Percentiles rank a stretch among this genome's conserved stretches.
These are phyloP conservation scores for Metarhizium anisopliae DNA, from an alignment of 2,329 filamentous ascomycete genomes.

Conservation along the genomic window DNA sequence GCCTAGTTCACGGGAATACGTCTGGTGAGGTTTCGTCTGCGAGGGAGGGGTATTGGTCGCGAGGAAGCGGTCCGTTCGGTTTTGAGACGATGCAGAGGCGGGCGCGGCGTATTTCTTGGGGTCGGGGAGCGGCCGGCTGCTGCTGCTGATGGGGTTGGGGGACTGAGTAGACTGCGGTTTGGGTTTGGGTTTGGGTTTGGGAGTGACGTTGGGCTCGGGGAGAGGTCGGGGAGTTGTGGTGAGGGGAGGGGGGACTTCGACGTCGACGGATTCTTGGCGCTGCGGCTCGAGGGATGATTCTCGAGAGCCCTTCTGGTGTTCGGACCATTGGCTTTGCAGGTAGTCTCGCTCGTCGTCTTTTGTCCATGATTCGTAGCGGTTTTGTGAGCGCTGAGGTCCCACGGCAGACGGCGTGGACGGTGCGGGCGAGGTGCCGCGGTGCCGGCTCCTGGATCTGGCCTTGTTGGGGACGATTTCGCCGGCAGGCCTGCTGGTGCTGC, in stretches of 20 bases:
- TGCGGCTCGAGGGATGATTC: slow-evolving; percentile 13
- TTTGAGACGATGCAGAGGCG: slow-evolving; percentile 18
- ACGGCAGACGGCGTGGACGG: slow-evolving; percentile 1
- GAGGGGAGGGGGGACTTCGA: neutral
- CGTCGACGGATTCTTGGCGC: neutral
- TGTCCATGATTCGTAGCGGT: slow-evolving; percentile 54
- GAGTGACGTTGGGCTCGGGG: slow-evolving; percentile 25
- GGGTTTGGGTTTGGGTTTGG: slow-evolving; percentile 20
- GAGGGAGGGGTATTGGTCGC: slow-evolving; percentile 43
- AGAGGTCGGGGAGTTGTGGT: slow-evolving; percentile 31
- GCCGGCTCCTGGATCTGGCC: slow-evolving; percentile 17
- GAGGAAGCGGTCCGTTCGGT: slow-evolving; percentile 50
- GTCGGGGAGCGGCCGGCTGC: slow-evolving; percentile 45
- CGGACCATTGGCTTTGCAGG: slow-evolving; percentile 44
- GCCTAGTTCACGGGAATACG: slow-evolving; percentile 46
- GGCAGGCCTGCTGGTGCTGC: slow-evolving; percentile 19
- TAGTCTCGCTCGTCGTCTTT: slow-evolving; percentile 57
- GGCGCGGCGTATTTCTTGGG: slow-evolving; percentile 27
- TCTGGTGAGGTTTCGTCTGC: slow-evolving; percentile 30
- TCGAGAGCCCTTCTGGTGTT: slow-evolving; percentile 28
- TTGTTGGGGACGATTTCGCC: slow-evolving; percentile 7
- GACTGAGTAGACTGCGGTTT: slow-evolving; percentile 4
- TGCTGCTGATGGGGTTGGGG: slow-evolving; percentile 19
- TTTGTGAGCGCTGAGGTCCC: slow-evolving; percentile 16
- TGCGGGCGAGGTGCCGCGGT: slow-evolving; percentile 1